Evolutionary conservation across 306 rosid species (phyloP), one percentile per base, ranked within the genome.

Genomic region (Prunus mongolica): DNA sequence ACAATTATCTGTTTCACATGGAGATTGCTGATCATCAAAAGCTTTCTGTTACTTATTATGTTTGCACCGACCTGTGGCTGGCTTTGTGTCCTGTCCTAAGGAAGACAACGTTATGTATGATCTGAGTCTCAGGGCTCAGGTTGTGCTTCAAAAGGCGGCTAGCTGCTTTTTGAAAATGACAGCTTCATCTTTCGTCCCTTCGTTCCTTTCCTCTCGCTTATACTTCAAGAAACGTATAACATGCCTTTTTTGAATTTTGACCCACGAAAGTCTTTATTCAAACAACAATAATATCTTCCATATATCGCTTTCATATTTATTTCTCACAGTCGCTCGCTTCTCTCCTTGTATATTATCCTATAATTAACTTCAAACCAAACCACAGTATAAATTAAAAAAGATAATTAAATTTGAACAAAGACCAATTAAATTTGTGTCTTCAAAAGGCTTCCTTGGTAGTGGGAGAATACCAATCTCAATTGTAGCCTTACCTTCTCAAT

Each of bases 221-320:
- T n/a, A 41, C 54, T 62, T 64, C 75, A 68, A 73, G 78, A 54
- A 82, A 76, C 79, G 54, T 20, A 65, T 34, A 34, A 69, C 72
- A 24, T 55, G 50, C 56, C 74, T 47, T 62, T 38, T 62, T 28
- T 30, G 44, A 27, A 62, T 79, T 62, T 85, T 82, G 86, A 85
- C 84, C 74, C 14, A 19, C 15, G 5, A 52, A 80, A 41, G 60
- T 46, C 81, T 70, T 22, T 41, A 19, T 73, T 81, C 76, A 65
- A 64, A 30, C 38, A 16, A 54, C 69, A 30, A 52, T 32, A 38
- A 34, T 34, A 6, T 34, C 8, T 38, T 38, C 44, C 44, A 1
- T 7, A 38, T 22, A 32, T 27, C 58, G 20, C 10, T 65, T 65
- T 47, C 57, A 47, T 25, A 55, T 2, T 13, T 15, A 13, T 15